Evolutionary conservation across 2,329 filamentous ascomycete genomes (phyloP).

Genomic region (Pseudofabraea citricarpa): DNA sequence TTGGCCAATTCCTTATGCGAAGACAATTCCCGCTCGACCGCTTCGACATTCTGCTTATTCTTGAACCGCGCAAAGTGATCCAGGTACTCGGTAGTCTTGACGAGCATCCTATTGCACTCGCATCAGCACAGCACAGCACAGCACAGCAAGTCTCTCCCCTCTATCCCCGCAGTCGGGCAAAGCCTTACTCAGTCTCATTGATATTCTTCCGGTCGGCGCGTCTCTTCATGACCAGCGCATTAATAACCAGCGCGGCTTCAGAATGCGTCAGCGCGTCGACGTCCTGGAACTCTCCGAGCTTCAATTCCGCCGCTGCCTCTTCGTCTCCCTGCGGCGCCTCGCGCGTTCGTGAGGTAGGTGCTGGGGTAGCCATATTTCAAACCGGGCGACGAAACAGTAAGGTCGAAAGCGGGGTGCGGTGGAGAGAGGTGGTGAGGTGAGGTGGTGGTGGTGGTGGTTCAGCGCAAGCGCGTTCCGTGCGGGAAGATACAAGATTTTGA

Average conservation of each 20-base stretch:
- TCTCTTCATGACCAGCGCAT: constrained; percentile 78
- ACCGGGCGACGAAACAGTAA: no score
- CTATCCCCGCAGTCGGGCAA: background rate
- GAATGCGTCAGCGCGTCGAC: constrained; percentile 89
- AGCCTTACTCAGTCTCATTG: constrained; percentile 74
- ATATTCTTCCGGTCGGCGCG: constrained; percentile 75
- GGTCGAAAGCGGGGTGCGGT: background rate
- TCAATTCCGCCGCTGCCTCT: constrained; percentile 75
- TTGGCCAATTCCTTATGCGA: constrained; percentile 76
- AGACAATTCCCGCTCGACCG: constrained; percentile 83
- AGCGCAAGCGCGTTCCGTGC: constrained; percentile 12
- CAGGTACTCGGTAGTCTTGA: constrained; percentile 87
- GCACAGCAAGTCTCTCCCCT: background rate
- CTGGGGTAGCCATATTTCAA: constrained; percentile 19
- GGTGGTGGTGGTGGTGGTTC: background rate
- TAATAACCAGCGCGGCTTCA: constrained; percentile 87
- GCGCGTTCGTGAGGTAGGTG: constrained; percentile 56
- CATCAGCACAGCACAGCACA: background rate
- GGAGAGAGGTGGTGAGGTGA: constrained; percentile 1
- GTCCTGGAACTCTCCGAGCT: constrained; percentile 88
- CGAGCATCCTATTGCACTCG: constrained; percentile 61
- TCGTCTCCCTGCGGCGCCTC: constrained; percentile 73
- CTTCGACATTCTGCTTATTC: constrained; percentile 88
- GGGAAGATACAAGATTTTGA: constrained; percentile 6
- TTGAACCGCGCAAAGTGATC: constrained; percentile 96